These are phyloP conservation scores for Melaleuca quinquenervia DNA, from an alignment of 345 rosid species.

Conservation along the genomic window DNA sequence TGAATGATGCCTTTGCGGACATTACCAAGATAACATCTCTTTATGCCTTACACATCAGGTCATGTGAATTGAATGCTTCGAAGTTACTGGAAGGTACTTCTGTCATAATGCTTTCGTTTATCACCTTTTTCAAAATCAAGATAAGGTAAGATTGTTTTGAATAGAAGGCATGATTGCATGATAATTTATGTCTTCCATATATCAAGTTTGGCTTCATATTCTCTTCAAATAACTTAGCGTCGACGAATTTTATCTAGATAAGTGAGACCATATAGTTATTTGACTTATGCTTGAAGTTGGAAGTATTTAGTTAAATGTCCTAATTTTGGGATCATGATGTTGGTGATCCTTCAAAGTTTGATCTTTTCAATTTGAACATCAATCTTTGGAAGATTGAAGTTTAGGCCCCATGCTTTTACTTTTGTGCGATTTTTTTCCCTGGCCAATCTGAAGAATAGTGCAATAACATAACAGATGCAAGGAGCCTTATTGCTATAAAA, in stretches of 20 bases:
- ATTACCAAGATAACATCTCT: not conserved
- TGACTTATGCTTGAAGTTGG: no score
- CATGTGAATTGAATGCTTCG: not conserved
- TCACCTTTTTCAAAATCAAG: not conserved
- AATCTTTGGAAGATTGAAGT: not conserved
- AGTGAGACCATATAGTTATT: not conserved
- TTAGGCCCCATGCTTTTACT: not conserved
- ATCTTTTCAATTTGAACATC: not conserved
- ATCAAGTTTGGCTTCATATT: not conserved
- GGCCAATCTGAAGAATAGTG: not conserved
- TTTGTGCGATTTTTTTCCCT: not conserved
- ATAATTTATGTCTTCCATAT: not conserved
- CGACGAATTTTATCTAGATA: no score
- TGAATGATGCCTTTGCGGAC: not conserved
- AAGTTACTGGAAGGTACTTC: not conserved
- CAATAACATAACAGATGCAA: not conserved
- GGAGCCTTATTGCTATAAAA: not conserved
- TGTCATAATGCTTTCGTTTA: not conserved
- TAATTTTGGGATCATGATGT: not conserved
- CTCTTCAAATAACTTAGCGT: no score
- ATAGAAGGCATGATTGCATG: not conserved
- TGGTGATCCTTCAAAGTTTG: not conserved
- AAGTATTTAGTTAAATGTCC: no score
- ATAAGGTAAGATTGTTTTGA: not conserved
- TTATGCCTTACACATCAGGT: rapidly evolving